Conservation (phyloP, 768 basidiomycete species). For the Rhizopogon vinicolor region DNA sequence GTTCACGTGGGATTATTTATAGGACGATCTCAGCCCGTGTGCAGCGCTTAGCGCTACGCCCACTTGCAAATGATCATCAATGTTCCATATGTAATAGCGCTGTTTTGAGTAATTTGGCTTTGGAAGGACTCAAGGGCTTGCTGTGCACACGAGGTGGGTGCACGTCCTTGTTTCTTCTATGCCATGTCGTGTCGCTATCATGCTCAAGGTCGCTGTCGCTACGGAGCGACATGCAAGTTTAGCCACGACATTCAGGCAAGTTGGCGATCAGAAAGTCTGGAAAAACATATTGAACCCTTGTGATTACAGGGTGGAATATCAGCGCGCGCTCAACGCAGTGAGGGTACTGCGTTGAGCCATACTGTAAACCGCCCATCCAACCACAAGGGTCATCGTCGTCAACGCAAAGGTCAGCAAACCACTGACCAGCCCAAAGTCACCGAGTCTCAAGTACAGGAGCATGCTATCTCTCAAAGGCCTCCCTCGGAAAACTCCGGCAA, state of each 20-base stretch:
- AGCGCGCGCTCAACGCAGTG: not conserved
- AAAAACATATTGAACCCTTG: not conserved
- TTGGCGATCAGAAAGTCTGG: not conserved
- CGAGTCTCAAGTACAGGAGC: not conserved
- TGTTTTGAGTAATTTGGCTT: not conserved
- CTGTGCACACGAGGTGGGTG: not conserved
- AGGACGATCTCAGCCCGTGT: not conserved
- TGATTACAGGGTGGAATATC: not conserved
- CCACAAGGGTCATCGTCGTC: not conserved
- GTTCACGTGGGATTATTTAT: not conserved
- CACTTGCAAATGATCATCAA: not conserved
- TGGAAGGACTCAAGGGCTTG: not conserved
- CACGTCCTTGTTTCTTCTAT: not conserved
- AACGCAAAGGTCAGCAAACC: not conserved
- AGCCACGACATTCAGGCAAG: conserved; percentile 15
- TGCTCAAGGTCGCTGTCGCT: conserved; percentile 22
- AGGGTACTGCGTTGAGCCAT: no score
- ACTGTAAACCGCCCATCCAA: not conserved
- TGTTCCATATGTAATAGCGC: not conserved
- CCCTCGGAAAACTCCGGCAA: not conserved
- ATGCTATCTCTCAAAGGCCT: not conserved
- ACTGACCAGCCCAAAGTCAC: not conserved
- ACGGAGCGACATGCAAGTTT: conserved; percentile 20
- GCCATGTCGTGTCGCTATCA: conserved; percentile 15
- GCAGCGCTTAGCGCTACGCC: not conserved